phyloP scores from a whole-genome alignment of 805 yeast species.

The Barnettozyma pratensis region DNA sequence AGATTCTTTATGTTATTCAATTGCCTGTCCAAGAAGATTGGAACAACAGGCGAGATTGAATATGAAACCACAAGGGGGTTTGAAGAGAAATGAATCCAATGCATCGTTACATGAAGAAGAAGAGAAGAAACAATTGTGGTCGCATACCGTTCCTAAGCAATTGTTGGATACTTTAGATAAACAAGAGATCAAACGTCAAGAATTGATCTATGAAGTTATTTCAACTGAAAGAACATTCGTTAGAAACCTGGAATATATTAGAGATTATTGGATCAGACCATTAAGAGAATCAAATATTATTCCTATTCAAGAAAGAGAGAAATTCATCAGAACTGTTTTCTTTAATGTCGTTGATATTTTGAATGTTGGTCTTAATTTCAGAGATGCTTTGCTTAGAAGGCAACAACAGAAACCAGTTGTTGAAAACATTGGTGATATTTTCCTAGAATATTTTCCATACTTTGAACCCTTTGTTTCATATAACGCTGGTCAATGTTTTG shows the following conservation, averaged over 20 bases:
- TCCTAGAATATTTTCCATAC: slow-evolving; percentile 74
- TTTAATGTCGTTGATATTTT: slow-evolving; percentile 85
- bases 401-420: slow-evolving; percentile 85
- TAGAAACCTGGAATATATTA: slow-evolving; percentile 85
- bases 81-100: slow-evolving; percentile 68
- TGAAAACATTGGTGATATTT: slow-evolving; percentile 79
- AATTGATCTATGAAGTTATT: slow-evolving; percentile 87
- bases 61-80: slow-evolving; percentile 81
- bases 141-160: slow-evolving; percentile 79
- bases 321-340: slow-evolving; percentile 87
- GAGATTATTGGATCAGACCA: slow-evolving; percentile 93
- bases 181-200: slow-evolving; percentile 87
- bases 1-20: slow-evolving; percentile 83
- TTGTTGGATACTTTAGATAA: slow-evolving; percentile 75
- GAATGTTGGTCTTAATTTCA: slow-evolving; percentile 74
- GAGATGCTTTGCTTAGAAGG: slow-evolving; percentile 84
- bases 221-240: slow-evolving; percentile 94
- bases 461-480: slow-evolving; percentile 92
- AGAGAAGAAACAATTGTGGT: slow-evolving; percentile 86
- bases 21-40: slow-evolving; percentile 91
- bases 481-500: slow-evolving; percentile 93
- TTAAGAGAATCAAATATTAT: slow-evolving; percentile 81
- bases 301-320: slow-evolving; percentile 83
- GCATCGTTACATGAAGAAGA: slow-evolving; percentile 69
- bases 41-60: slow-evolving; percentile 94